A percentile compares a stretch with the other conserved stretches of the same genome.
Conservation (phyloP, 495 filamentous ascomycete species). For the Tuber indicum region DNA sequence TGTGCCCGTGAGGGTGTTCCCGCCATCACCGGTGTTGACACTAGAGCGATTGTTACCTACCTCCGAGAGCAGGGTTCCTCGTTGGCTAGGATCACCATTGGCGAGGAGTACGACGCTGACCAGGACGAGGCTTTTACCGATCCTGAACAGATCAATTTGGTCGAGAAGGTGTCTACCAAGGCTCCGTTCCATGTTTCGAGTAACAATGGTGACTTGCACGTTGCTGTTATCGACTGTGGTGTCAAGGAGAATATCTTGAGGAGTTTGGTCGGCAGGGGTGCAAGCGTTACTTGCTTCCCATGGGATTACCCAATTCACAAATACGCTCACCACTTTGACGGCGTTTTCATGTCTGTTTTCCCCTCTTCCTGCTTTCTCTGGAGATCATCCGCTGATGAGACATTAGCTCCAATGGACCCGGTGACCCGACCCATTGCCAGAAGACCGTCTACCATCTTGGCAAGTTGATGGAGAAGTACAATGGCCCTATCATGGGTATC, state of each 20-base stretch:
- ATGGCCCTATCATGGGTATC: constrained; percentile 93
- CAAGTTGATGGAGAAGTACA: constrained; percentile 79
- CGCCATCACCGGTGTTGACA: constrained; percentile 94
- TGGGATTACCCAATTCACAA: constrained; percentile 97
- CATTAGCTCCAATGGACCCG: constrained; percentile 74
- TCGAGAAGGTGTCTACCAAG: constrained; percentile 93
- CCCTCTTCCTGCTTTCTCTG: constrained; percentile 4
- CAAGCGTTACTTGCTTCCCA: constrained; percentile 85
- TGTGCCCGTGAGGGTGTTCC: constrained; percentile 93
- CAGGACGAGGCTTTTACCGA: constrained; percentile 95
- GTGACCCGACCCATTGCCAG: constrained; percentile 93
- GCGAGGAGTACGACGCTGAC: constrained; percentile 96
- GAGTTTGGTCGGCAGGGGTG: constrained; percentile 78
- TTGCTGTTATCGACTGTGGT: constrained; percentile 94
- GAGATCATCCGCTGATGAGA: constrained; percentile 16
- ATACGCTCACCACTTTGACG: constrained; percentile 93
- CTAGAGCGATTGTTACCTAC: constrained; percentile 88
- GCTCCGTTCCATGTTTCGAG: constrained; percentile 89
- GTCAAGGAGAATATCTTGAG: constrained; percentile 99
- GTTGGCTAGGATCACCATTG: constrained; percentile 87
- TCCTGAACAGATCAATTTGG: constrained; percentile 91
- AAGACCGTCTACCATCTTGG: constrained; percentile 83
- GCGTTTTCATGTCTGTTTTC: constrained; percentile 66
- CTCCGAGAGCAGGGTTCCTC: constrained; percentile 94
- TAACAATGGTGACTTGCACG: constrained; percentile 70